phyloP scores from a whole-genome alignment of 305 asterid genomes.

The Petunia hybrid region DNA sequence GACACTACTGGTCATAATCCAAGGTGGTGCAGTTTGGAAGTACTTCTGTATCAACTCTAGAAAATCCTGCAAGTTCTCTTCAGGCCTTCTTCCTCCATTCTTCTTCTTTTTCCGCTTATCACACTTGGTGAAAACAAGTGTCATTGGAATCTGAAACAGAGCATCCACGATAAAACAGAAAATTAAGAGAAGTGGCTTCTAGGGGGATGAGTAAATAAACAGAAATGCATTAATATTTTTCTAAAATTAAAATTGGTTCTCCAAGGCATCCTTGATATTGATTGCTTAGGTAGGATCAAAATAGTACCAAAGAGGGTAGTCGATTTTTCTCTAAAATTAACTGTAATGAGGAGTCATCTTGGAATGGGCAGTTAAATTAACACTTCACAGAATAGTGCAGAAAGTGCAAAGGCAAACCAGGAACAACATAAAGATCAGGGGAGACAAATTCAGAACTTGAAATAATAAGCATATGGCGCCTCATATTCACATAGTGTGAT shows the following conservation, averaged over 20 bases:
- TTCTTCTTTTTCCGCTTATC: conserved; percentile 94
- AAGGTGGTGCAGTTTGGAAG: conserved; percentile 86
- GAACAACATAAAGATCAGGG: not conserved
- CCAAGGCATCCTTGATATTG: no score
- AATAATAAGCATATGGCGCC: not conserved
- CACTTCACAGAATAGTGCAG: not conserved
- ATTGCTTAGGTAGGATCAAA: no score
- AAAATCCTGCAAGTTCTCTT: conserved; percentile 82
- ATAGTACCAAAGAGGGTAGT: no score
- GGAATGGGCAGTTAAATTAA: conserved; percentile 2
- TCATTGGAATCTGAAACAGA: conserved; percentile 84
- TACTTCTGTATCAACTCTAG: conserved; percentile 64
- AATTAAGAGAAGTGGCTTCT: not conserved
- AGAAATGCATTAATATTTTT: not conserved
- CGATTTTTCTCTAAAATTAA: not conserved
- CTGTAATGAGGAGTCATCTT: not conserved
- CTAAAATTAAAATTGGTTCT: not conserved
- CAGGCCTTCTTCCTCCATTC: conserved; percentile 91
- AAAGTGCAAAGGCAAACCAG: not conserved
- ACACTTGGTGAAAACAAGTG: conserved; percentile 88
- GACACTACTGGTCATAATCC: conserved; percentile 97
- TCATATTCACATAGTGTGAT: conserved; percentile 22
- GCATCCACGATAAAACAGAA: not conserved
- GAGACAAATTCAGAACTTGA: not conserved
- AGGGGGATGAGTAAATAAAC: conserved; percentile 10